These are phyloP conservation scores for Sporothrix euskadiensis DNA, from an alignment of 2,329 filamentous ascomycete genomes.

Conservation along the genomic window DNA sequence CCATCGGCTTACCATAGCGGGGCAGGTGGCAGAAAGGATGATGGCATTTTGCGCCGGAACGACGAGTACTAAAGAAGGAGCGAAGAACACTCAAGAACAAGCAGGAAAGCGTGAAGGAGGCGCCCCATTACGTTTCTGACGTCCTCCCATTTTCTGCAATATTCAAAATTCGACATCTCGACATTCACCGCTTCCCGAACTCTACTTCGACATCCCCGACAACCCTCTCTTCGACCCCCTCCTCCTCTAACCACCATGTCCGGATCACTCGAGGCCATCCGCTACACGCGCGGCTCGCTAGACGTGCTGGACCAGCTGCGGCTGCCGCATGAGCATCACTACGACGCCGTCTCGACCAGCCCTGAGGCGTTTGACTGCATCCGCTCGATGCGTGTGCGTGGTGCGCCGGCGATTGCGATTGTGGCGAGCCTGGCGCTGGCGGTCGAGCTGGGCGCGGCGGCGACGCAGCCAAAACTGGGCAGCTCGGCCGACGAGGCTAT, in stretches of 20 bases:
- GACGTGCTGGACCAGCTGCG: conserved; percentile 82
- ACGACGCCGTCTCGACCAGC: conserved; percentile 68
- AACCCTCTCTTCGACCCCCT: not conserved
- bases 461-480: conserved; percentile 36
- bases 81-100: not conserved
- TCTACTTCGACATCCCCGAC: not conserved
- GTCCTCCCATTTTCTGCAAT: not conserved
- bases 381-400: conserved; percentile 74
- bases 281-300: conserved; percentile 69
- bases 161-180: not conserved
- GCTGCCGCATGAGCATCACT: conserved; percentile 76
- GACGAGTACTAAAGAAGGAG: conserved; percentile 1
- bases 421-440: conserved; percentile 89
- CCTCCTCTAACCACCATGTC: conserved; percentile 33
- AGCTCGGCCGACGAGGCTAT: conserved; percentile 58
- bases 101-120: not conserved
- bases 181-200: not conserved
- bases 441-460: conserved; percentile 67
- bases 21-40: conserved; percentile 26
- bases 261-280: conserved; percentile 67
- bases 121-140: not conserved
- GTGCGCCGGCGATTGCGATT: conserved; percentile 94
- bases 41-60: conserved; percentile 11
- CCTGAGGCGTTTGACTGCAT: conserved; percentile 82
- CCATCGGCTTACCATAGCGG: conserved; percentile 3